Base-by-base conservation (phyloP, 495 filamentous ascomycete species). In the Staphylotrichum longicolle region DNA sequence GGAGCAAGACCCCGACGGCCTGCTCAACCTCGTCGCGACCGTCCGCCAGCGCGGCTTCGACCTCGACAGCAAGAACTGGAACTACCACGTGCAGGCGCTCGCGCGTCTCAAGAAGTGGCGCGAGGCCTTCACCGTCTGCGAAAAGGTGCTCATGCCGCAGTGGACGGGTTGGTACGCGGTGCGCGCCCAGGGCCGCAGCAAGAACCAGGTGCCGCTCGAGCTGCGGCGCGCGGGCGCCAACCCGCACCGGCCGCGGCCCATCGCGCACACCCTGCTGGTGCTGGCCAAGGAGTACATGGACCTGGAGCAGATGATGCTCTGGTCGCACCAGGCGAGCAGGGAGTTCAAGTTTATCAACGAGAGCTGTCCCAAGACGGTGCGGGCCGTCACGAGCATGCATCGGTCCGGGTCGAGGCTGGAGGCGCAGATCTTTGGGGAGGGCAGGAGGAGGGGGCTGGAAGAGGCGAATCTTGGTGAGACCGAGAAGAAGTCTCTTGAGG, bases 111-210 rank as follows among this genome's bases (percentile, higher is more conserved):
- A 76, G 42, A 61, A 69, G 33, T 74, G 71, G 60, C 67, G 70
- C 32, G 60, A 72, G 32, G 90, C 91, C 44, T 94, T 94, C 69
- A 55, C 67, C 37, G 64, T 84, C 27, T 91, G 88, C 74, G 91
- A 96, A 73, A 63, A 75, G 11, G 80, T 85, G 39, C 84, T 96
- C 58, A 91, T 93, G 83, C 83, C 82, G 5, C 77, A 82, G 47
- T 95, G 89, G 82, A 79, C 79, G 3, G 89, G 89, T 27, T 96
- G 91, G 91, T 63, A 57, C 11, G 42, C 57, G 3, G 67, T 66
- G 34, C 73, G 72, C 7, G 45, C 11, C 6, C 60, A 35, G 20
- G 58, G 64, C 27, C 56, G 60, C 32, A 15, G 61, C 44, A 63
- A 63, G 58, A 63, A 57, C 56, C 53, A 61, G 32, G 53, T 79